phyloP scores from a whole-genome alignment of 2,329 filamentous ascomycete genomes.

The Alternaria triticina region DNA sequence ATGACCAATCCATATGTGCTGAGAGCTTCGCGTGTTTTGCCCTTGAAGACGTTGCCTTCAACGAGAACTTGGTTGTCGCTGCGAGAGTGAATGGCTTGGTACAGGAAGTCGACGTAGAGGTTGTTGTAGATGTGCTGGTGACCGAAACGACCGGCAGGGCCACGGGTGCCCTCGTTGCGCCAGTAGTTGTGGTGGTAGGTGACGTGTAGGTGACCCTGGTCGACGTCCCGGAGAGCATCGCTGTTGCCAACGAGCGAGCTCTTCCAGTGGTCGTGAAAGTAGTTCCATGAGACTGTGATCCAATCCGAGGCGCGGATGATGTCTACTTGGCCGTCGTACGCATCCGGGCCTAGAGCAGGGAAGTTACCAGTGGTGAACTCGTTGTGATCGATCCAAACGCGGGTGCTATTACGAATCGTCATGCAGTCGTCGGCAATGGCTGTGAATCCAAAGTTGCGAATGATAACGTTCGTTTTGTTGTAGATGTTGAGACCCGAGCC shows the following conservation, averaged over 20 bases:
- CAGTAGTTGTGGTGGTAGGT: slow-evolving; percentile 74
- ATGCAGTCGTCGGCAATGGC: slow-evolving; percentile 68
- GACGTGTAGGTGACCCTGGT: slow-evolving; percentile 66
- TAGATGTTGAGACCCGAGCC: slow-evolving; percentile 62
- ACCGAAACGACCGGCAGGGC: slow-evolving; percentile 69
- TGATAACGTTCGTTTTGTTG: slow-evolving; percentile 64
- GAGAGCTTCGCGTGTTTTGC: slow-evolving; percentile 57
- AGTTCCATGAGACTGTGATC: slow-evolving; percentile 62
- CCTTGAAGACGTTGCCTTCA: slow-evolving; percentile 56
- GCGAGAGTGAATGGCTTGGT: slow-evolving; percentile 53
- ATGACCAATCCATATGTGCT: slow-evolving; percentile 63
- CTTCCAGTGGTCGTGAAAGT: slow-evolving; percentile 67
- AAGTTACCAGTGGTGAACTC: slow-evolving; percentile 66
- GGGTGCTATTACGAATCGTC: slow-evolving; percentile 63
- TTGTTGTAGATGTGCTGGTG: slow-evolving; percentile 68
- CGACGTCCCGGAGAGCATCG: slow-evolving; percentile 63
- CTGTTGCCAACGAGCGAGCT: slow-evolving; percentile 66
- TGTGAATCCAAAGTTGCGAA: slow-evolving; percentile 67
- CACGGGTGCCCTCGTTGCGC: slow-evolving; percentile 67
- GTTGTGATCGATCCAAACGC: slow-evolving; percentile 70
- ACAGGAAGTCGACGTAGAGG: slow-evolving; percentile 47
- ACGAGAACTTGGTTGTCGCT: slow-evolving; percentile 54
- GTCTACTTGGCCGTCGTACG: slow-evolving; percentile 71
- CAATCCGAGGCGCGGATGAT: slow-evolving; percentile 68
- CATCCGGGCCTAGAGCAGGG: slow-evolving; percentile 64